Conservation (phyloP, 805 yeast species). For the Wickerhamomyces ciferrii region DNA sequence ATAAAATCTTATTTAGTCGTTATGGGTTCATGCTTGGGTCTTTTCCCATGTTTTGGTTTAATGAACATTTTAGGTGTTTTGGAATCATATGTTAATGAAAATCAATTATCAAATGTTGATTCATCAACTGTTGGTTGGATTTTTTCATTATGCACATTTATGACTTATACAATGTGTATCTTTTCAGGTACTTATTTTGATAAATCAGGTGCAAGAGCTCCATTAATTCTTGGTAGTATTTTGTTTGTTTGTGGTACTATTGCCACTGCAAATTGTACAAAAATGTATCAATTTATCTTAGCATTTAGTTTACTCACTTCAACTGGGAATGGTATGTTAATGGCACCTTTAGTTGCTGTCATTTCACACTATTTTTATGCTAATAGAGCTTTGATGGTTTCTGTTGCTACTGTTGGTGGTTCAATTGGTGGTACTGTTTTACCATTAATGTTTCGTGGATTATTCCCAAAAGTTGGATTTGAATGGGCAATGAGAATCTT, state of each 20-base stretch:
- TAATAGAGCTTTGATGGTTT: constrained; percentile 39
- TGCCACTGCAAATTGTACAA: constrained; percentile 37
- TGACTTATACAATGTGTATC: constrained; percentile 27
- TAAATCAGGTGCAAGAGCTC: constrained; percentile 34
- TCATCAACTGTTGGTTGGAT: constrained; percentile 53
- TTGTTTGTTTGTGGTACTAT: constrained; percentile 34
- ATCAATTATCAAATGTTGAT: constrained; percentile 41
- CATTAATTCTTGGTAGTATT: constrained; percentile 31
- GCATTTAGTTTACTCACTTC: constrained; percentile 44
- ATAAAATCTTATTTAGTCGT: constrained; percentile 45
- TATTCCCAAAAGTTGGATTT: constrained; percentile 40
- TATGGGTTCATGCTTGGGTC: constrained; percentile 51
- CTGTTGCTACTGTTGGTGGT: constrained; percentile 44
- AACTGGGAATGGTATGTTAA: constrained; percentile 38
- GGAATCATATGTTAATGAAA: constrained; percentile 48
- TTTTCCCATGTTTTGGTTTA: constrained; percentile 47
- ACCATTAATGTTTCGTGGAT: constrained; percentile 38
- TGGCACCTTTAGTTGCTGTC: constrained; percentile 38
- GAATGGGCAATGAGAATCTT: constrained; percentile 48
- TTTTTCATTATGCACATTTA: constrained; percentile 30
- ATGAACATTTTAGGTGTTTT: constrained; percentile 57
- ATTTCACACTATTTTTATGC: constrained; percentile 39
- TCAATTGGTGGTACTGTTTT: constrained; percentile 46
- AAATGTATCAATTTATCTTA: constrained; percentile 45
- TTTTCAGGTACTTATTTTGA: constrained; percentile 43